These are phyloP conservation scores for Pleurotus eryngii DNA, from an alignment of 768 basidiomycete genomes.

Conservation along the genomic window DNA sequence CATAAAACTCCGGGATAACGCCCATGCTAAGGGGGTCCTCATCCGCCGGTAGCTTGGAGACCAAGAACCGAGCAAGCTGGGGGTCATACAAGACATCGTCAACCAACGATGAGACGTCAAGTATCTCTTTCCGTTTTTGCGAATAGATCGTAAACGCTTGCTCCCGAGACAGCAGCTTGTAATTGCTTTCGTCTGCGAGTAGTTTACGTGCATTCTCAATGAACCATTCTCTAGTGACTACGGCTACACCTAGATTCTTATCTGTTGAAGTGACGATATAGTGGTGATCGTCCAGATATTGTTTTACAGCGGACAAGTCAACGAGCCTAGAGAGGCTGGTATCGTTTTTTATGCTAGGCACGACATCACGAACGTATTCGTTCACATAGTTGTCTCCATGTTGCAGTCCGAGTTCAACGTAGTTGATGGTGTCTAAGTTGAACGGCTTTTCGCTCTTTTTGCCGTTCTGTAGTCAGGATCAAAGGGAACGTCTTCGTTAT, in stretches of 20 bases:
- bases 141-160: too few relatives aligned
- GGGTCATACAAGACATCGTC: too few relatives aligned
- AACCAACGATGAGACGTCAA: too few relatives aligned
- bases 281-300: conserved; percentile 15
- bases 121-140: too few relatives aligned
- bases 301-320: conserved; percentile 6
- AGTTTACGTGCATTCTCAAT: conserved; percentile 9
- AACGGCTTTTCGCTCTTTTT: neutral
- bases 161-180: too few relatives aligned
- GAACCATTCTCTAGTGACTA: conserved; percentile 20
- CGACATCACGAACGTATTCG: neutral
- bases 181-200: too few relatives aligned
- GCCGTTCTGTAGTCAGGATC: conserved; percentile 22
- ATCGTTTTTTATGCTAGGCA: neutral
- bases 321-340: conserved; percentile 5
- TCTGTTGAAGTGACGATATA: conserved; percentile 22
- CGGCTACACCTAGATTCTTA: conserved; percentile 22
- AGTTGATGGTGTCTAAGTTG: conserved; percentile 13
- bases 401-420: conserved; percentile 14
- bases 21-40: too few relatives aligned
- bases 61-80: too few relatives aligned
- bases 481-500: neutral
- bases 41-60: too few relatives aligned
- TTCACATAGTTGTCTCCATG: conserved; percentile 12
- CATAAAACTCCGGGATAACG: too few relatives aligned